phyloP scores from a whole-genome alignment of 1,139 yeast genomes.

The Lodderomyces beijingensis region DNA sequence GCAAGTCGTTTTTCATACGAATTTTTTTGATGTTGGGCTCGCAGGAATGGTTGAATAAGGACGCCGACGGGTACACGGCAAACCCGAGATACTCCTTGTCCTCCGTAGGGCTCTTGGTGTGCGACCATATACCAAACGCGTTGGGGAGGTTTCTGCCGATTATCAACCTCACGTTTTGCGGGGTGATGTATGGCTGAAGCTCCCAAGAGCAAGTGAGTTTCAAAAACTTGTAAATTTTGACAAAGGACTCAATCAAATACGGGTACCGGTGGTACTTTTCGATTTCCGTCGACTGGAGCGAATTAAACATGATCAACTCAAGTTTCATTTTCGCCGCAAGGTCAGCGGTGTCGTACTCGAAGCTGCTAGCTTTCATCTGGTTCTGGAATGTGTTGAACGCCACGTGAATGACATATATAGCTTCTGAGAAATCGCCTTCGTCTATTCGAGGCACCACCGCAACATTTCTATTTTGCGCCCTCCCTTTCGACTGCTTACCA shows the following conservation, averaged over 20 bases:
- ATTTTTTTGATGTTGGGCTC: constrained; percentile 41
- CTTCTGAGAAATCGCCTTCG: constrained; percentile 36
- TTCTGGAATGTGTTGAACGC: too few species aligned
- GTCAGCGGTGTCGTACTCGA: constrained; percentile 1
- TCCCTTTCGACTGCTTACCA: constrained; percentile 28
- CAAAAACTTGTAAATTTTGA: constrained; percentile 49
- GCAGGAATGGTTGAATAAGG: constrained; percentile 70
- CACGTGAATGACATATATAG: constrained; percentile 32
- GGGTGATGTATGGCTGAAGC: constrained; percentile 36
- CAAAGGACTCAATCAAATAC: constrained; percentile 46
- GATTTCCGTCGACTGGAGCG: constrained; percentile 53
- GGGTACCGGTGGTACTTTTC: constrained; percentile 50
- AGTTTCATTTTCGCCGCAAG: constrained; percentile 6
- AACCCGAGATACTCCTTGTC: constrained; percentile 65
- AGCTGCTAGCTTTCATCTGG: constrained; percentile 14
- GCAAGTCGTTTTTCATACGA: constrained; percentile 19
- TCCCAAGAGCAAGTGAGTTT: constrained; percentile 35
- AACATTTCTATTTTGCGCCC: too few species aligned
- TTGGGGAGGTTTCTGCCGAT: constrained; percentile 67
- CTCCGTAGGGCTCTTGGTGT: constrained; percentile 26
- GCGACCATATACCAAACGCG: constrained; percentile 73
- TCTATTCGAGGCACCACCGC: constrained; percentile 30
- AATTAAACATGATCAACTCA: constrained; percentile 33
- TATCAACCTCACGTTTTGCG: constrained; percentile 40
- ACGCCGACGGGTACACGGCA: constrained; percentile 62